Base-by-base conservation (phyloP, 176 grass and related monocot species). In the Carex kokanica region DNA sequence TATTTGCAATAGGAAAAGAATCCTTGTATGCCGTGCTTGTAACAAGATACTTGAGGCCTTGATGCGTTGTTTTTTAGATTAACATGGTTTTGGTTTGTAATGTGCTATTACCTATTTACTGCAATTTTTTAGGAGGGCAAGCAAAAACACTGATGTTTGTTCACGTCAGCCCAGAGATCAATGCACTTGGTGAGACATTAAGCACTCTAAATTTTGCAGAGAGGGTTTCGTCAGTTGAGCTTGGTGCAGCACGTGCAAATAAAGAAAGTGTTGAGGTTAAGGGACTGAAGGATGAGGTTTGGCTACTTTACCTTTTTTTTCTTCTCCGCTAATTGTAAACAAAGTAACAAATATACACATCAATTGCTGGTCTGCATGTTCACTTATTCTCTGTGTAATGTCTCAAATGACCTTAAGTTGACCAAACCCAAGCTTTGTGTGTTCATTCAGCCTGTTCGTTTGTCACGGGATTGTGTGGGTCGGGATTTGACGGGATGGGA, bases 71-170 rank as follows among this genome's bases (percentile, higher is more conserved):
- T 74, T 18, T 74, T 74, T 74, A 49, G 23, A 52, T 72, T 74
- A 27, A 31, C 24, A 77, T 31, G 12, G 0, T 77, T 78, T 55
- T 32, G 31, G 23, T 56, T 31, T 78, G 24, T 78, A 55, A 78
- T 78, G 69, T 51, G 69, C 41, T 34, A 52, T 51, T 78, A 56
- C 12, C 7, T 29, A 32, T 55, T 78, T 32, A 56, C 72, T 75
- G 47, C 70, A 56, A 78, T 14, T 54, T 49, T 86, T 29, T 81
- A 95, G 93, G 93, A 16, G 93, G 90, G 3, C 88, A 95, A 86
- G 93, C 93, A 79, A 95, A 95, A 83, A 95, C 93, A 40, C 81
- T 95, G 38, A 92, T 95, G 93, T 91, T 95, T 83, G 90, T 95
- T 52, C 93, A 92, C 60, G 36, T 95, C 18, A 95, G 92, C 82